phyloP scores from a whole-genome alignment of 768 basidiomycete genomes.

The Boletus vinaceobasis region DNA sequence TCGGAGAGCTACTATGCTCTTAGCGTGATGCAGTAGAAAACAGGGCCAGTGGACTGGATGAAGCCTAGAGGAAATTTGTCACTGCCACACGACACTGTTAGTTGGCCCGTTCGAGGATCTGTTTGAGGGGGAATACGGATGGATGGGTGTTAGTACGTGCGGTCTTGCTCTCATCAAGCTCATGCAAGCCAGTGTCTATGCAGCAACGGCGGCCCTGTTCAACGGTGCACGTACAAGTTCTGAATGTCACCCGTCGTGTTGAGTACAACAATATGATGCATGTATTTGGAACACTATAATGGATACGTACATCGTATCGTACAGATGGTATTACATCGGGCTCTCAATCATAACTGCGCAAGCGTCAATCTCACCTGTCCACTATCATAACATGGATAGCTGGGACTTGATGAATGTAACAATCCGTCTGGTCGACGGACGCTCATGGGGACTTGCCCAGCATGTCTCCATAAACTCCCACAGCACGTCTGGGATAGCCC shows the following conservation, averaged over 20 bases:
- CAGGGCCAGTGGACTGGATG: no score
- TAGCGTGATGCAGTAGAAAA: no score
- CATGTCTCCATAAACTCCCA: constrained; percentile 24
- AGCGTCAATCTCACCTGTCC: not conserved
- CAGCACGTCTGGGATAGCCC: constrained; percentile 18
- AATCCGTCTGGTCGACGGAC: constrained; percentile 16
- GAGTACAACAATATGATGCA: not conserved
- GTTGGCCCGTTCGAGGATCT: not conserved
- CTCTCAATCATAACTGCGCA: not conserved
- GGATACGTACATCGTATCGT: not conserved
- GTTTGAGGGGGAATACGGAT: not conserved
- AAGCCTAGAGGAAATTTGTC: not conserved
- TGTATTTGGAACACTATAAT: not conserved
- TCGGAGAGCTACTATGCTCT: no score
- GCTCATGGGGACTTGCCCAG: constrained; percentile 15
- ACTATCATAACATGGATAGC: not conserved
- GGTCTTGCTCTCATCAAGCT: not conserved
- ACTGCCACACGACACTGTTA: not conserved
- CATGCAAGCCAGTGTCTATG: not conserved
- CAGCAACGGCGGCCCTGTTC: not conserved
- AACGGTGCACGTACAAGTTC: not conserved
- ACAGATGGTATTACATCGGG: not conserved
- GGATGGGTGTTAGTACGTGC: not conserved
- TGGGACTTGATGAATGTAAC: constrained; percentile 14
- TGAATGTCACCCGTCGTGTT: not conserved